Conservation (phyloP, 352 stramenopile species). For the Aphanomyces astaci region DNA sequence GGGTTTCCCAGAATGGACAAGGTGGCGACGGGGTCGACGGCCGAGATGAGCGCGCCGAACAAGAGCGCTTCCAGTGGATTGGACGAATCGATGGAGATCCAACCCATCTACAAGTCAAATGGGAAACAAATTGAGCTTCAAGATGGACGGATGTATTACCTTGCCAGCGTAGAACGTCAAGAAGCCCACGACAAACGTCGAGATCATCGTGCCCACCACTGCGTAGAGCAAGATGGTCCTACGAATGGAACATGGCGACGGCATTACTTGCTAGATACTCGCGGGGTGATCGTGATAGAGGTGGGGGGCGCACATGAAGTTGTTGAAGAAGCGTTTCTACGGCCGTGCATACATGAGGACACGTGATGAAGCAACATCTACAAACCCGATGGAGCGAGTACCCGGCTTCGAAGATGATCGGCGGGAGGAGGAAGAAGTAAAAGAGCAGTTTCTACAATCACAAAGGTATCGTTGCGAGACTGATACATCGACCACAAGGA, state of each 20-base stretch:
- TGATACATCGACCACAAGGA: not conserved
- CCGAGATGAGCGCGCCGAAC: slow-evolving; percentile 93
- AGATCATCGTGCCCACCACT: slow-evolving; percentile 93
- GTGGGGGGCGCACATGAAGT: slow-evolving; percentile 74
- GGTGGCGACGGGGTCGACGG: slow-evolving; percentile 95
- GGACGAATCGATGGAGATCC: slow-evolving; percentile 84
- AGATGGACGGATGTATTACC: slow-evolving; percentile 24
- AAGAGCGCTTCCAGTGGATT: slow-evolving; percentile 92
- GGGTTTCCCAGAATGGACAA: slow-evolving; percentile 92
- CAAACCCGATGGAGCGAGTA: slow-evolving; percentile 88
- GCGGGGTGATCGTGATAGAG: not conserved
- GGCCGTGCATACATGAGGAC: too few relatives aligned
- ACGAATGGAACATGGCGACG: not conserved
- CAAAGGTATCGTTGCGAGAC: not conserved
- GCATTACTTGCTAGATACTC: too few relatives aligned
- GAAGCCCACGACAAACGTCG: slow-evolving; percentile 93
- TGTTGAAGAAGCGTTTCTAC: slow-evolving; percentile 93
- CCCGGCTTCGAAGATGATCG: slow-evolving; percentile 97
- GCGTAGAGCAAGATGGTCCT: slow-evolving; percentile 93
- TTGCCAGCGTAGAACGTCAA: slow-evolving; percentile 85
- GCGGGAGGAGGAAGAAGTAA: slow-evolving; percentile 95
- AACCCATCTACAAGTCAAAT: slow-evolving; percentile 45
- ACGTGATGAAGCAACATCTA: too few relatives aligned
- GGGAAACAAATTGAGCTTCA: too few relatives aligned
- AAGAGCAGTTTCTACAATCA: slow-evolving; percentile 84